Conservation (phyloP, 1,284 basidiomycete species). For the Rhodotorula sp. region DNA sequence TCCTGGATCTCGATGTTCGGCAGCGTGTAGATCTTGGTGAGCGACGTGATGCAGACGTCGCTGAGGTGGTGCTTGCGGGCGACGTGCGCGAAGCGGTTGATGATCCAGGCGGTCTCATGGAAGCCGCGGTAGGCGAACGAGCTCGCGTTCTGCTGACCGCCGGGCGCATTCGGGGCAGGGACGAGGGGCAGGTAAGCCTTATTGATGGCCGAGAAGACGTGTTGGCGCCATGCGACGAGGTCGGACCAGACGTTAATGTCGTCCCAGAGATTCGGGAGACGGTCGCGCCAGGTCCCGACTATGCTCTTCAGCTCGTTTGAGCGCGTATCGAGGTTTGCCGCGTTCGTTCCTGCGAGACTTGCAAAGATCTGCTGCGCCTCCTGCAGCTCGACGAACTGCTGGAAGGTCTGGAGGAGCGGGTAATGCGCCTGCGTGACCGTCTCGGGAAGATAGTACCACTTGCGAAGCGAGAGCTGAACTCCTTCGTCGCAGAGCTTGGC, state of each 20-base stretch:
- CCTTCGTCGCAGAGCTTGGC: constrained; percentile 88
- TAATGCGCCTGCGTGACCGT: constrained; percentile 88
- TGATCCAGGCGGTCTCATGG: constrained; percentile 99
- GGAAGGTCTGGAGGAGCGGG: constrained; percentile 94
- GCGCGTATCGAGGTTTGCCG: constrained; percentile 87
- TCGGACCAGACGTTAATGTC: constrained; percentile 99
- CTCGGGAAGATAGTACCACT: constrained; percentile 88
- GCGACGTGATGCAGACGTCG: constrained; percentile 90
- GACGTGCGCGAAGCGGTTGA: constrained; percentile 99
- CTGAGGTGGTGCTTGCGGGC: constrained; percentile 94
- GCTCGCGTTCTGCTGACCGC: constrained; percentile 56
- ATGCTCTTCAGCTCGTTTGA: constrained; percentile 94
- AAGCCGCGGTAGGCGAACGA: constrained; percentile 98
- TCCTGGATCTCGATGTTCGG: constrained; percentile 99
- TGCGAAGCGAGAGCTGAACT: constrained; percentile 91
- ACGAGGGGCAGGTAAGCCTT: constrained; percentile 93
- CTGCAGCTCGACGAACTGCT: constrained; percentile 97
- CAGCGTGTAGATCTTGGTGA: constrained; percentile 97
- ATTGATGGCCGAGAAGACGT: constrained; percentile 87
- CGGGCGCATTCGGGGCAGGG: constrained; percentile 53
- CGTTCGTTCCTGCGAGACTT: constrained; percentile 80
- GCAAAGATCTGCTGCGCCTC: constrained; percentile 90
- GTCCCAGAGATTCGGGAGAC: constrained; percentile 92
- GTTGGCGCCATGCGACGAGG: constrained; percentile 96
- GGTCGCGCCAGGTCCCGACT: constrained; percentile 94